Conservation (phyloP, 192 early-diverging fungal genomes). For the Podochytrium sp. region DNA sequence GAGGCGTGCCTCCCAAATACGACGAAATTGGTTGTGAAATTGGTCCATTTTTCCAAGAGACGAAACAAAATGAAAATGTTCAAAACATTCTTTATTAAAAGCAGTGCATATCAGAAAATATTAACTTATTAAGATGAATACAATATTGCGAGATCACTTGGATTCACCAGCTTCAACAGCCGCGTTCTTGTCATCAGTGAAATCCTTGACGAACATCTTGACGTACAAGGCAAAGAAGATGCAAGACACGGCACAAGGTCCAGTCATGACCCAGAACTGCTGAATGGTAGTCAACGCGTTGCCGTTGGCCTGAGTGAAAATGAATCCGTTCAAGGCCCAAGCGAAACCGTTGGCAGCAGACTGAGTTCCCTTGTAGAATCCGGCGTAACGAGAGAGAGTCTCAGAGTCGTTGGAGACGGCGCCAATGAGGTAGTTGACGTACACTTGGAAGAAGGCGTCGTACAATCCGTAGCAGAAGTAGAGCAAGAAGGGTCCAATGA, state of each 20-base stretch:
- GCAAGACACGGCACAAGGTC: not conserved
- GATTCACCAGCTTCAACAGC: too few relatives aligned
- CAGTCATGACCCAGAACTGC: conserved; percentile 13
- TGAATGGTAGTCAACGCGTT: not conserved
- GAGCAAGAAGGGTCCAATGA: conserved; percentile 61
- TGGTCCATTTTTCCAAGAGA: too few relatives aligned
- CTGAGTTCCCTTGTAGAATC: conserved; percentile 90
- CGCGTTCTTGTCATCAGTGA: conserved; percentile 4
- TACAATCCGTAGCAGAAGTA: conserved; percentile 74
- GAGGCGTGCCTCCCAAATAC: too few relatives aligned
- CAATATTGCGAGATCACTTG: too few relatives aligned
- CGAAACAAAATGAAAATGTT: too few relatives aligned
- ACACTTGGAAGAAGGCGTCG: conserved; percentile 80
- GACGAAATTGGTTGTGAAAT: too few relatives aligned
- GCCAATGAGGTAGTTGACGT: conserved; percentile 81
- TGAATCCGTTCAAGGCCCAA: conserved; percentile 39
- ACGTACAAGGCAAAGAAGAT: conserved; percentile 5
- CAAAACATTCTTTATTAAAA: too few relatives aligned
- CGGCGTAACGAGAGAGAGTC: conserved; percentile 46
- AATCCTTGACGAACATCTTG: conserved; percentile 11
- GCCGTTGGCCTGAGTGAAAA: not conserved
- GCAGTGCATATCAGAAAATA: too few relatives aligned
- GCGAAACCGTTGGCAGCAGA: conserved; percentile 70
- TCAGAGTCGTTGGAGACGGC: conserved; percentile 77
- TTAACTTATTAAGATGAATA: too few relatives aligned